Base-by-base conservation (phyloP, 257 asterid genomes). In the Cynanchum wilfordii region DNA sequence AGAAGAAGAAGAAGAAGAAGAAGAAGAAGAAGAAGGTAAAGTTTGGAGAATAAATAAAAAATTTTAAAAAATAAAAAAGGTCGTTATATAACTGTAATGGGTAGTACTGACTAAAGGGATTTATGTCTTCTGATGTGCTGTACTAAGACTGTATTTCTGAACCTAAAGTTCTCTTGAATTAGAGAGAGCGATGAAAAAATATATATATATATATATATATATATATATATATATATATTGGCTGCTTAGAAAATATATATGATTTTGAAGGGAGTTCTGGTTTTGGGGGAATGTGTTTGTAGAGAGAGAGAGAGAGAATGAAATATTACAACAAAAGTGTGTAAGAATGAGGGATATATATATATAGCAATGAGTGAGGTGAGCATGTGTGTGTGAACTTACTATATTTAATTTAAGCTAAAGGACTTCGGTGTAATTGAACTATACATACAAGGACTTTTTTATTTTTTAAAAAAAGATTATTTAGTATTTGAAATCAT, bases 51-150 rank as follows among this genome's bases (percentile, higher is more conserved):
- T 42, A 7, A 7, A 36, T 3, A 36, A 36, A 36, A 36, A 36
- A 42, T 40, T 40, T 40, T 40, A 40, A 40, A 40, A 40, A 40
- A 68, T 29, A 50, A 13, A 50, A 52, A 79, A 77, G 65, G 49
- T 78, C 71, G 86, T 86, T 88, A 82, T 64, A 38, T 67, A 64
- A 84, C 88, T 75, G 83, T 73, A 79, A 51, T 70, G 33, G 57
- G 55, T 69, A 63, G 85, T 83, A 63, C 86, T 83, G 88, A 81
- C 73, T 69, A 50, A 84, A 81, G 67, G 78, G 85, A 68, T 76
- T 29, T 75, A 69, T 78, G 77, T 69, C 73, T 42, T 78, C 76
- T 79, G 77, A 57, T 66, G 71, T 76, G 79, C 68, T 52, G 81
- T 57, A 54, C 72, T 55, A 7, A 24, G 29, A 10, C 56, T 73